These are phyloP conservation scores for Fraxinus cuspidata DNA, from an alignment of 257 asterid species.

Conservation along the genomic window DNA sequence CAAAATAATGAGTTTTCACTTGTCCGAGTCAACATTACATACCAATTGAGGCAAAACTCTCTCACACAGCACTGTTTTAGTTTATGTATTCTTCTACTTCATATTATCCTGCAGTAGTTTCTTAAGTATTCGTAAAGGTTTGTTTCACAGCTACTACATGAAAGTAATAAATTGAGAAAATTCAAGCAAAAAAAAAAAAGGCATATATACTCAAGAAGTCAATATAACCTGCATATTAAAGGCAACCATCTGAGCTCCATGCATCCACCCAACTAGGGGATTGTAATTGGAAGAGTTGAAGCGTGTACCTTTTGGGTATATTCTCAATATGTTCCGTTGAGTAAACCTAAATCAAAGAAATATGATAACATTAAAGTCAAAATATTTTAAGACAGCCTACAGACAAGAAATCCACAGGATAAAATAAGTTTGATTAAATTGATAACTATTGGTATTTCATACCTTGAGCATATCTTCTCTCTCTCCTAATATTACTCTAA, in stretches of 20 bases:
- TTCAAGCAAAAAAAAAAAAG: conserved; percentile 15
- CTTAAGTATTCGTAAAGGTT: background rate
- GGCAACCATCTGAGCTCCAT: conserved; percentile 98
- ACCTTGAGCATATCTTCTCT: background rate
- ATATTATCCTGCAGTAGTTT: background rate
- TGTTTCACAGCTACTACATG: background rate
- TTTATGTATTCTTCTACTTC: background rate
- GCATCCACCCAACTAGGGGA: conserved; percentile 87
- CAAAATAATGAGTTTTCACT: background rate
- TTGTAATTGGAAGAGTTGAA: conserved; percentile 91
- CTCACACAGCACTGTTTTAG: background rate
- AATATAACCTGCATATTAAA: conserved; percentile 84
- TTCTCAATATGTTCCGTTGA: conserved; percentile 69
- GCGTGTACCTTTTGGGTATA: conserved; percentile 89
- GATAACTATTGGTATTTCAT: background rate
- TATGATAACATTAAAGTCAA: conserved; percentile 14
- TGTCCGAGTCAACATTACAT: background rate
- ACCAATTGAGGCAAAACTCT: background rate
- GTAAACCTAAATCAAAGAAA: conserved; percentile 61
- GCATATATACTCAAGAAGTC: background rate
- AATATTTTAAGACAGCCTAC: conserved; percentile 1
- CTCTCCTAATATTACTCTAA: background rate
- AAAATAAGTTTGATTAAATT: background rate
- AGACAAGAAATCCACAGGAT: background rate
- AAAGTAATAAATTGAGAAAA: background rate